Evolutionary conservation across 2,329 filamentous ascomycete species (phyloP), one percentile per base, ranked within the genome.

Genomic region (Calonectria pseudoturangicola): DNA sequence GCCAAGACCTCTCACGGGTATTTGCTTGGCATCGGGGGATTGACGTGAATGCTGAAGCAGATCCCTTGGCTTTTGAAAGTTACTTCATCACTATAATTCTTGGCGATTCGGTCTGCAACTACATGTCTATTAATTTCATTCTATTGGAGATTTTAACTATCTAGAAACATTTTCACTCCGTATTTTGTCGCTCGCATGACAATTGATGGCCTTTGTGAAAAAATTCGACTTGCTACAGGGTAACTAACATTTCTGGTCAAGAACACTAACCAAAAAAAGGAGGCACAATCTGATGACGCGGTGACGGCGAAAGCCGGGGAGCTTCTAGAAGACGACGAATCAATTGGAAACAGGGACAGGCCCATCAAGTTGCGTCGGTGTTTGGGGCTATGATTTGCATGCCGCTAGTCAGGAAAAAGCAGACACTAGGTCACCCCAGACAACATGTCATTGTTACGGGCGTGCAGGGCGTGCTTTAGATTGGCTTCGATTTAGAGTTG

Each of bases 291-390:
- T 18, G 8, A 27, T 10, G 8, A 41, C 58, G 27, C 65, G 45
- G 41, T 33, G 65, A 58, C 65, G 65, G 65, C 27, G 15, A 67
- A 67, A n/a, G 43, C 65, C 65, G 65, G 50, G 54, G 60, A 27
- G 39, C 58, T 70, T 70, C 28, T 50, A 45, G 39, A 67, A 51
- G 39, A 58, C 30, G 27, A 13, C 21, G 50, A 67, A 41, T 39
- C n/a, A 27, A 47, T n/a, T 13, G 39, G 36, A 58, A 63, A n/a
- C 65, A 67, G 65, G 65, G 65, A 67, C 58, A 51, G 16, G 18
- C 18, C n/a, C 41, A 39, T 18, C 16, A 64, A 54, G 33, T 9
- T n/a, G 39, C 25, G 54, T 39, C 25, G 54, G 54, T 39, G 33
- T 39, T 54, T 60, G 54, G 36, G 36, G 54, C 54, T 8, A 60